Base-by-base conservation (phyloP, 805 yeast species). In the Candida tibetensis region DNA sequence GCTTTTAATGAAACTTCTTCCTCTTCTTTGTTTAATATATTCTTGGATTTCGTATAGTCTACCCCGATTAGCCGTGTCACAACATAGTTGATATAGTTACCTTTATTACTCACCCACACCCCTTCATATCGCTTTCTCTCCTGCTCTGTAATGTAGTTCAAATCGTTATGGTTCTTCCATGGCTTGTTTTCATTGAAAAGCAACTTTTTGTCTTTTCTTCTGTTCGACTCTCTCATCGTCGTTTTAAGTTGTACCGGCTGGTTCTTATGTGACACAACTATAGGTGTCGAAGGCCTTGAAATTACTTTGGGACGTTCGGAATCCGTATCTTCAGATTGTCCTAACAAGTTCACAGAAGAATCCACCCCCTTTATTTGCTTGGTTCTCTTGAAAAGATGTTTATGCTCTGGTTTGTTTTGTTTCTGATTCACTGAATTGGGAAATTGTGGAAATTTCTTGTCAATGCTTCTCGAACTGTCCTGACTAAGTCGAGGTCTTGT, bases 111-210 rank as follows among this genome's bases (percentile, higher is more conserved):
- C 0, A 84, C 95, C 96, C 96, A 93, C 12, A 93, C 76, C 17
- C 95, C 95, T 59, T 90, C 97, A 59, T 91, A 93, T 27, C 98
- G 64, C 55, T 89, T 89, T 42, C 86, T 72, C 57, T 93, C 98
- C 30, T 68, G 73, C 31, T 76, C 80, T 1, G 76, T 69, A 25
- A 73, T 66, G 57, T 46, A 68, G 55, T 45, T 52, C 4, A 80
- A 68, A 42, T 79, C 85, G 21, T 68, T 69, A 60, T 88, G 97
- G 51, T 82, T 81, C 51, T 90, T 89, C 96, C 97, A 89, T 0
- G 98, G 98, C 59, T 89, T 88, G 42, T 85, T 86, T 52, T 84
- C 95, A 55, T 90, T 83, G 59, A 90, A 89, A 18, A 60, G 58
- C 13, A 66, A 53, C 40, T 65, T 66, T 40, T 63, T 58, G 21